Conservation (phyloP, 2,329 filamentous ascomycete species). For the Ophiostoma ulmi region DNA sequence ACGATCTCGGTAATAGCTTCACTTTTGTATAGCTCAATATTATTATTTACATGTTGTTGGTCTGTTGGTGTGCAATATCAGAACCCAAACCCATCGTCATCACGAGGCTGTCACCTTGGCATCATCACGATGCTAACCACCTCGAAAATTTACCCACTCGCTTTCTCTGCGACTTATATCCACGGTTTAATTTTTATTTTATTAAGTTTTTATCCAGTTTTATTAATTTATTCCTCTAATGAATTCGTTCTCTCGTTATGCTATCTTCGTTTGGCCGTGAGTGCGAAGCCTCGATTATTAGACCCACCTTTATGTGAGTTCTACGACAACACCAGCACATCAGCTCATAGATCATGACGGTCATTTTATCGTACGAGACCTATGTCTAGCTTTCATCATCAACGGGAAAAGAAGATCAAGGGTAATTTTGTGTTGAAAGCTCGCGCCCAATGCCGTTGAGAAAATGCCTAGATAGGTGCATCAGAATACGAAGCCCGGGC, state of each 20-base stretch:
- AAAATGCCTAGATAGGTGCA: too few species aligned
- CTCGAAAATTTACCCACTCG: not conserved
- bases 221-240: not conserved
- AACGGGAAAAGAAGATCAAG: too few species aligned
- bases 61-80: not conserved
- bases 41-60: not conserved
- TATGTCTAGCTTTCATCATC: too few species aligned
- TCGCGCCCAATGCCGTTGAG: too few species aligned
- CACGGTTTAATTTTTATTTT: not conserved
- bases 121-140: not conserved
- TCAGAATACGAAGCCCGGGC: too few species aligned
- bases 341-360: too few species aligned
- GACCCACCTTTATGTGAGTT: not conserved
- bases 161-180: not conserved
- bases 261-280: not conserved
- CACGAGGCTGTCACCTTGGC: not conserved
- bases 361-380: too few species aligned
- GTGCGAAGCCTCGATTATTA: not conserved
- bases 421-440: too few species aligned
- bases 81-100: not conserved
- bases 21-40: not conserved
- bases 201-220: not conserved
- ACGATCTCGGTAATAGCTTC: not conserved
- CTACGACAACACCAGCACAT: too few species aligned
- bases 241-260: not conserved